Base-by-base conservation (phyloP, 2,329 filamentous ascomycete species). In the Clonostachys rosea region DNA sequence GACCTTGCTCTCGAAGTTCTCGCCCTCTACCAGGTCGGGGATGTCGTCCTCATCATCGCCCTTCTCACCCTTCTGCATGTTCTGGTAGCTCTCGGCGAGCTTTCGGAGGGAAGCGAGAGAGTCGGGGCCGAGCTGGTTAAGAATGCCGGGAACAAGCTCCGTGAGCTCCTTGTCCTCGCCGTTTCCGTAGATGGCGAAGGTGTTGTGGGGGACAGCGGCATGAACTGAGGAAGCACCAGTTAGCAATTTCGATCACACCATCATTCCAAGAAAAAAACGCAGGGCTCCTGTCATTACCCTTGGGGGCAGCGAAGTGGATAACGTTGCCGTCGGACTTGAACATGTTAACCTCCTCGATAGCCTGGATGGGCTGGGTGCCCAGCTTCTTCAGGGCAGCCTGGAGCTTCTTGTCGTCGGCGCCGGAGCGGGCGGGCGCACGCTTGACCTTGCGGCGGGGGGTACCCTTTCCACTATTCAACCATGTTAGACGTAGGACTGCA, bases 261-360 rank as follows among this genome's bases (percentile, higher is more conserved):
- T 12, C 18, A 30, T 20, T 18, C 33, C 17, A n/a, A 17, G n/a
- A 11, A 11, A 11, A 30, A 10, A 30, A 10, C 24, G 24, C 24
- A 34, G 20, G 35, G 46, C 35, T 42, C 47, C 44, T 53, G 45
- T 33, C 78, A 83, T 67, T 76, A 97, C 94, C 94, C 82, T 96
- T 96, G 62, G 94, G 94, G 66, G 89, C 89, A 63, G 90, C 87
- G 71, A 99, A 99, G 84, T 99, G 94, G 67, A 99, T 97, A 73
- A 99, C 94, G 74, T 99, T 99, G 73, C 94, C 94, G 70, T 99
- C 94, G 69, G 89, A 87, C 88, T 99, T 99, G 87, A 99, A 99
- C 94, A 99, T 99, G 87, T 99, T 99, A 72, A 99, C 94, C 81
- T 99, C 94, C 85, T 99, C 94, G 64, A 99, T 99, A 58, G 89